Evolutionary conservation across 345 rosid genomes (phyloP), one percentile per base, ranked within the genome.

Genomic region (Cardamine chenopodiifolia): DNA sequence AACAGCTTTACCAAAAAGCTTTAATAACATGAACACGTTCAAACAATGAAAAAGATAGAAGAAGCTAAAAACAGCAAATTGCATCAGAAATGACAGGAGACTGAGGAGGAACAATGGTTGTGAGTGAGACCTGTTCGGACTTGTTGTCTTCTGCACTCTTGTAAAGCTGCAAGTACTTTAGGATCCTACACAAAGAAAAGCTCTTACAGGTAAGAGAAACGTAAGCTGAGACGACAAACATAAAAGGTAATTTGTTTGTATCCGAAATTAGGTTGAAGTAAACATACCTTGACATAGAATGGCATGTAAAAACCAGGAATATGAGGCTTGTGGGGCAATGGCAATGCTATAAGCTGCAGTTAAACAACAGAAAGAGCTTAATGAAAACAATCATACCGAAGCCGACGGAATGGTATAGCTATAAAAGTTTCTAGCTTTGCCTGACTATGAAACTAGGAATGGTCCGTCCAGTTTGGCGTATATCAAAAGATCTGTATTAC

Each of bases 281-380:
- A 28, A 28, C 26, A 65, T 85, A 93, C 98, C 97, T 91, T 93
- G 26, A 93, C 96, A 77, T 79, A 86, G 68, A 93, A 87, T 19
- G 97, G 98, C 96, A 94, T 88, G 89, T 87, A 91, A 71, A 94
- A 94, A 7, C 95, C 97, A 19, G 95, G 97, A 81, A 94, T 83
- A 34, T 91, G 86, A 73, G 97, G 97, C 80, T 89, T 85, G 71
- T 91, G 96, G 1, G 80, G 89, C 85, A 94, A 75, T 0, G 98
- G 93, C 62, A 94, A 79, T 9, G 98, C 96, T 83, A 94, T 71
- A 31, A 94, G 95, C 97, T 94, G 90, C 68, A 52, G 59, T 77
- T 6, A 28, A 59, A 70, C 5, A 45, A 54, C 76, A 47, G 0
- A 57, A 48, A 71, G 17, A 57, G 42, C 23, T 23, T 29, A 18